Base-by-base conservation (phyloP, 805 yeast genomes). In the Wickerhamomyces chambardii region DNA sequence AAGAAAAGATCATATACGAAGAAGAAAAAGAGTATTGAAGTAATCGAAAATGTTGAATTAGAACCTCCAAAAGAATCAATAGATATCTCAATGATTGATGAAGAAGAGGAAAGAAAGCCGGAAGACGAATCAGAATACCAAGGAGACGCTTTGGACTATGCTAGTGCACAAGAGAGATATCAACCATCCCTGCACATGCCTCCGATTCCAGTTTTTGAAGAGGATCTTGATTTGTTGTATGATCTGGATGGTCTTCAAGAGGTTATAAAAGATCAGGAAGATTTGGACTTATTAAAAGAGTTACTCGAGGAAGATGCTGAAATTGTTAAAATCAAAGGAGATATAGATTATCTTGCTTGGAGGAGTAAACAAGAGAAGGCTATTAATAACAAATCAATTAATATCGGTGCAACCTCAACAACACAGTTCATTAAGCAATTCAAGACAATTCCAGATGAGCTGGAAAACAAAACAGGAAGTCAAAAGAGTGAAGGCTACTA, bases 261-360 rank as follows among this genome's bases (percentile, higher is more conserved):
- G 2, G 37, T 75, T 3, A 57, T 87, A 6, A 75, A 73, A 45
- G 95, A 87, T 49, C 75, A 73, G 2, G 95, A 89, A 52, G 97
- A 87, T 54, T 58, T 77, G 32, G 53, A 50, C 27, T 50, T 81
- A 15, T 66, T 84, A 16, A 63, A 64, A 36, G 63, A 66, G 36
- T 61, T 74, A 0, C 53, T 78, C 10, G n/a, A 14, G 17, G 14
- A 17, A 12, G 15, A 17, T 11, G 15, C 6, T 19, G 24, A 30
- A 18, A 16, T 29, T 6, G 32, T 39, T 5, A 53, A 57, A 17
- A 56, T 50, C 15, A 65, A 46, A 19, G 47, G 36, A 7, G 36
- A 70, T 46, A 48, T 69, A 5, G 65, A 66, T 9, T 78, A 70
- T 42, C 78, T 86, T 86, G 72, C 81, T 1, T 83, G 86, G 85